phyloP scores from a whole-genome alignment of 495 filamentous ascomycete species.

The Penicillium lagena region DNA sequence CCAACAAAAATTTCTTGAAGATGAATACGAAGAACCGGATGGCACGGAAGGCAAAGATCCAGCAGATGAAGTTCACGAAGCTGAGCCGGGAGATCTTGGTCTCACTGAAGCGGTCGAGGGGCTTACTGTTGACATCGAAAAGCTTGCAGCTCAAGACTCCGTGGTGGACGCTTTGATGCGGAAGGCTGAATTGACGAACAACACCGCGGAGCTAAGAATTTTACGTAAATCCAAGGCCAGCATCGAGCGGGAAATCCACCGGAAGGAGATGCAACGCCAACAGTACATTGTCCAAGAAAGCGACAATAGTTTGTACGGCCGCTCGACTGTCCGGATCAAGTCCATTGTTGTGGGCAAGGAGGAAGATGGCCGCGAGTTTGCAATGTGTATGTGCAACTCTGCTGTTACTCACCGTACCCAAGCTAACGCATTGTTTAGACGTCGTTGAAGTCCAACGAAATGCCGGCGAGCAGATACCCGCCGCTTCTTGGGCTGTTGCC shows the following conservation, averaged over 20 bases:
- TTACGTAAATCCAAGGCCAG: slow-evolving; percentile 90
- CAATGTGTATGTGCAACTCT: slow-evolving; percentile 55
- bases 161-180: slow-evolving; percentile 86
- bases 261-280: slow-evolving; percentile 93
- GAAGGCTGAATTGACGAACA: slow-evolving; percentile 96
- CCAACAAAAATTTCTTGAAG: slow-evolving; percentile 77
- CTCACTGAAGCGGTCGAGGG: slow-evolving; percentile 85
- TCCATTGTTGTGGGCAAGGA: slow-evolving; percentile 87
- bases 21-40: slow-evolving; percentile 73
- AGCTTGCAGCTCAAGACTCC: slow-evolving; percentile 77
- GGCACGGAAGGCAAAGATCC: slow-evolving; percentile 50
- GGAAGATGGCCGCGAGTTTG: slow-evolving; percentile 89
- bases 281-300: slow-evolving; percentile 98
- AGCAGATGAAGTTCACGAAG: slow-evolving; percentile 86
- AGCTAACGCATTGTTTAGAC: slow-evolving; percentile 35
- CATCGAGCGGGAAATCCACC: slow-evolving; percentile 81
- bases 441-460: slow-evolving; percentile 85
- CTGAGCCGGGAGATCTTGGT: slow-evolving; percentile 90
- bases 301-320: slow-evolving; percentile 93
- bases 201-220: slow-evolving; percentile 86
- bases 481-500: slow-evolving; percentile 73
- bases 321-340: slow-evolving; percentile 82
- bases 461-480: slow-evolving; percentile 83
- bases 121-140: slow-evolving; percentile 82
- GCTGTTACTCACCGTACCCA: neutral